phyloP scores from a whole-genome alignment of 257 asterid species.

The Cinchona pubescens region DNA sequence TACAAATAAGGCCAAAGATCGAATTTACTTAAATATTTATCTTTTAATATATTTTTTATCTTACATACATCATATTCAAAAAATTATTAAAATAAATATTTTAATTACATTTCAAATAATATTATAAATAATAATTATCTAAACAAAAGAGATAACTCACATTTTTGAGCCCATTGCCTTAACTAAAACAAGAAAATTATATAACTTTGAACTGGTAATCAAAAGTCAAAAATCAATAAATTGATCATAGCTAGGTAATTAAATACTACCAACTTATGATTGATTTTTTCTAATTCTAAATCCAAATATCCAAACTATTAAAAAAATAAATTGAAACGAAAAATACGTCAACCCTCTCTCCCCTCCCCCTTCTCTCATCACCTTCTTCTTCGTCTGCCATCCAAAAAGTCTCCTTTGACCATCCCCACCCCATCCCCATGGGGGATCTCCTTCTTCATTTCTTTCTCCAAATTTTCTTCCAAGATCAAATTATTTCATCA shows the following conservation, averaged over 20 bases:
- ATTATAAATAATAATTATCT: too few species aligned
- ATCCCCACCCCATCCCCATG: constrained; percentile 30
- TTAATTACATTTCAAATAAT: too few species aligned
- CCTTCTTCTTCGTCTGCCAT: not conserved
- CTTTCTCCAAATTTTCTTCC: constrained; percentile 49
- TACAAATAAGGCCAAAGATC: too few species aligned
- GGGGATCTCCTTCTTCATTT: constrained; percentile 67
- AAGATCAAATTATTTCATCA: constrained; percentile 6
- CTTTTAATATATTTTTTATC: too few species aligned
- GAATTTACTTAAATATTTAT: too few species aligned
- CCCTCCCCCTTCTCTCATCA: constrained; percentile 12
- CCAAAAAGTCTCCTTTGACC: constrained; percentile 32
- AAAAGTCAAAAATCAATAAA: not conserved
- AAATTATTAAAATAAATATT: too few species aligned
- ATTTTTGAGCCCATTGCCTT: too few species aligned
- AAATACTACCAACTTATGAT: too few species aligned
- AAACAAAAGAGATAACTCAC: too few species aligned
- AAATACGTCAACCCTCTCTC: not conserved
- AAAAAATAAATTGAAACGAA: not conserved
- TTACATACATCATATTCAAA: too few species aligned
- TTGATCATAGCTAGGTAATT: too few species aligned
- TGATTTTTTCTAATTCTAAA: not conserved
- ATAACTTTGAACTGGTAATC: not conserved
- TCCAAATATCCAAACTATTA: not conserved
- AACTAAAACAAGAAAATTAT: too few species aligned